Evolutionary conservation across 1,284 basidiomycete genomes (phyloP).

Genomic region (Lentinula novae-zelandiae): DNA sequence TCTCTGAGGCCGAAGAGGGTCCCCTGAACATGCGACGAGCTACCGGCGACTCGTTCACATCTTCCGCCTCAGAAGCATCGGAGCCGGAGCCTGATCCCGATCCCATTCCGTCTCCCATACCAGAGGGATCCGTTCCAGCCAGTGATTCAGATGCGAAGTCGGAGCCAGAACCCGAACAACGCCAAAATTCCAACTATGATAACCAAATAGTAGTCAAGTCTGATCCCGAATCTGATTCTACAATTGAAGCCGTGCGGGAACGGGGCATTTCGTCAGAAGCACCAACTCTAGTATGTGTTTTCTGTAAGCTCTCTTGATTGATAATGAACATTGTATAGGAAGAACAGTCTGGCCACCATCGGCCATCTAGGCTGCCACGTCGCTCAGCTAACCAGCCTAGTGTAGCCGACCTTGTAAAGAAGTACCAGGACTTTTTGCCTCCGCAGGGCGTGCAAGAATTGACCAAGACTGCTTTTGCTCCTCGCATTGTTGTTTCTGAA

Average conservation of each 20-base stretch:
- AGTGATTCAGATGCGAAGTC: background rate
- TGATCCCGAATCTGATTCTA: conserved; percentile 17
- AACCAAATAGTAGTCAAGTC: conserved; percentile 6
- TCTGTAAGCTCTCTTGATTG: background rate
- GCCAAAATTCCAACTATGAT: background rate
- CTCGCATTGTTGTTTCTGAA: conserved; percentile 55
- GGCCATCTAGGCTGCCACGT: conserved; percentile 69
- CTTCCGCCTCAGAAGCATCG: conserved; percentile 59
- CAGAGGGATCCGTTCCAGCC: background rate
- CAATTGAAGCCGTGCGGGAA: conserved; percentile 15
- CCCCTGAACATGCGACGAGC: conserved; percentile 38
- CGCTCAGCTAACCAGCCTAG: conserved; percentile 54
- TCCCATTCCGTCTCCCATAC: conserved; percentile 17
- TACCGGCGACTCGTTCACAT: conserved; percentile 52
- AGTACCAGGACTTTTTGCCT: conserved; percentile 76
- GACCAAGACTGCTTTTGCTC: conserved; percentile 62
- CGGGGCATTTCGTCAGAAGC: conserved; percentile 1
- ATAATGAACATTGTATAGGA: background rate
- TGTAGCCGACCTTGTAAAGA: conserved; percentile 83
- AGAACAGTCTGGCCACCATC: conserved; percentile 15
- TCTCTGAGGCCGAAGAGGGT: conserved; percentile 78
- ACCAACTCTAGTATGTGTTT: background rate
- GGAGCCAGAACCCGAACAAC: conserved; percentile 6
- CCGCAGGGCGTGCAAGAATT: conserved; percentile 69
- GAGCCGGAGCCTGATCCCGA: conserved; percentile 38